Evolutionary conservation across 2,329 filamentous ascomycete genomes (phyloP).

Genomic region (Sporothrix euskadiensis): DNA sequence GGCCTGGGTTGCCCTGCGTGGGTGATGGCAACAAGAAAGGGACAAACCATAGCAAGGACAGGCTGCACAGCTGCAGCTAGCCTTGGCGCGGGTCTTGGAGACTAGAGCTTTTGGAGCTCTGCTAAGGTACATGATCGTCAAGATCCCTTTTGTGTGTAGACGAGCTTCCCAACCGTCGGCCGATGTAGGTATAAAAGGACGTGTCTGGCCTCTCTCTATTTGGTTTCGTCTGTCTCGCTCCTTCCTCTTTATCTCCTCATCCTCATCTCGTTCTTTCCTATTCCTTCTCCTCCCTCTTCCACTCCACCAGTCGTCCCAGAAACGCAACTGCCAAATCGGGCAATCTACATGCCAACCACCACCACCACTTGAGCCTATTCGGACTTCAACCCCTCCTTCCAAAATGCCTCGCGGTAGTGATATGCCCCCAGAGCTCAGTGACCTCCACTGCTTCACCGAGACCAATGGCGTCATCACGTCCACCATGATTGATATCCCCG

Average conservation of each 20-base stretch:
- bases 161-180: background rate
- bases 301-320: background rate
- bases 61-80: background rate
- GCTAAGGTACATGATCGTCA: background rate
- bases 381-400: background rate
- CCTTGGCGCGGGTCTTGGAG: background rate
- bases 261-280: background rate
- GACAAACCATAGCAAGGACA: no score
- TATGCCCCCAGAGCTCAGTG: constrained; percentile 37
- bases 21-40: background rate
- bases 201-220: background rate
- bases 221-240: background rate
- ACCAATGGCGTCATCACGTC: constrained; percentile 62
- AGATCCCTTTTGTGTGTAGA: background rate
- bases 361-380: background rate
- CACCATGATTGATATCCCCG: constrained; percentile 64
- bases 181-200: constrained; percentile 18
- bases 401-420: constrained; percentile 19
- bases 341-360: background rate
- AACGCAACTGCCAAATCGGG: constrained; percentile 15
- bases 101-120: background rate
- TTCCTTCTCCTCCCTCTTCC: background rate
- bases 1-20: background rate
- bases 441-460: constrained; percentile 55
- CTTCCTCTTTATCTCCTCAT: background rate